Evolutionary conservation across 73 alveolate genomes (phyloP), one percentile per base, ranked within the genome.

Genomic region (Blepharisma japonicum): DNA sequence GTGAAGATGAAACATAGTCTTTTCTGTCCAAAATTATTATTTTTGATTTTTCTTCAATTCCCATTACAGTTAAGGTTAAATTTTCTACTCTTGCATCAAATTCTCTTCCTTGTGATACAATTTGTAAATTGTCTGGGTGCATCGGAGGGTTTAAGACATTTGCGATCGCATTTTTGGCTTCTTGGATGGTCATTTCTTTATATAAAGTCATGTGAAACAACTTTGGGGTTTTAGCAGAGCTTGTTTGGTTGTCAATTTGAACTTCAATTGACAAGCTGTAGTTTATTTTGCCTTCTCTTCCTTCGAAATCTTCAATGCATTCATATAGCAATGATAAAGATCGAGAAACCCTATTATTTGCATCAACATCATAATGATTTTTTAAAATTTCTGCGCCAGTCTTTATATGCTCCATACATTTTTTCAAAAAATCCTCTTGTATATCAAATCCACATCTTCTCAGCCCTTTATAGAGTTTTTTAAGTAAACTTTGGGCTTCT

Each of bases 251-350:
- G 32, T 6, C 45, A 18, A 72, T 48, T 14, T 61, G 74, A 48
- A 14, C 23, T 61, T 61, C 46, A 14, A 61, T 61, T 9, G 81
- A 71, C 50, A 87, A 70, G 0, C 89, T 91, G 3, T 32, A 3
- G 42, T 3, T 32, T 32, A 32, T 32, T 32, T 32, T 32, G 42
- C 5, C 42, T 32, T 32, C 42, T 3, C 42, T 32, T 32, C 42
- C 42, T 68, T 87, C 94, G 81, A 83, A 87, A 54, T 87, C 91
- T 56, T 87, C 90, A 70, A 87, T 71, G 81, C 83, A 83, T 49
- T 83, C 86, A 61, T 84, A 81, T 6, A 87, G 77, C 25, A 55
- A 39, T 8, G 79, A 67, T 6, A 87, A 25, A 45, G 87, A 50
- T 6, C 94, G 77, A 11, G 88, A 84, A 39, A 87, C 82, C 55